Evolutionary conservation across 495 filamentous ascomycete species (phyloP), one percentile per base, ranked within the genome.

Genomic region (Tuber magnatum): DNA sequence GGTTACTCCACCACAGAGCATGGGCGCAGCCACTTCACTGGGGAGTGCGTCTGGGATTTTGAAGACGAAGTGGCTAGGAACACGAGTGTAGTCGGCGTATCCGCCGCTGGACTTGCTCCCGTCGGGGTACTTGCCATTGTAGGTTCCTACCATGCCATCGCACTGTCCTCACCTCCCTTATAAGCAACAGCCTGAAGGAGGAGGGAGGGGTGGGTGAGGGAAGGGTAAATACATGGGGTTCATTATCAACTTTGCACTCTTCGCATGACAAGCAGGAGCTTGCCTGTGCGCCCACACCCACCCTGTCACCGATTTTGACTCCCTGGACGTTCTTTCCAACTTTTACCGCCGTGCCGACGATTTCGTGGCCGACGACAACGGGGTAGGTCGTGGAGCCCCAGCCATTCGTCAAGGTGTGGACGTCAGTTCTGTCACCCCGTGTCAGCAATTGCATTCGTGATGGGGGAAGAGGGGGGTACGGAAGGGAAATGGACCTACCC

Each of bases 1-100:
- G 0, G 93, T 97, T 24, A 96, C 87, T 24, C 94, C 94, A 48
- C 88, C 94, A 81, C 94, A 97, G 4, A 97, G 83, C 89, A 97
- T 90, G 22, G 93, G 92, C n/a, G 94, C 93, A 0, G 92, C 93
- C 72, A 88, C 84, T 9, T 85, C 87, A 28, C 84, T 86, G 0
- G 85, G 77, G 28, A 92, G 76, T 0, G 78, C 79, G 28, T 91
- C 90, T 0, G 94, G 94, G 77, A 97, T 97, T 76, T 89, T 88
- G 84, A 95, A 84, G 12, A 90, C 92, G 80, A 94, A 97, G 80
- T 92, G 89, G 28, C 87, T 87, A 10, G 92, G 92, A 0, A 88
- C 87, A 69, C 94, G 90, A 83, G 89, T 87, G 76, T 91, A 91
- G 74, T 88, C 85, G 28, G 90, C 91, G 80, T 94, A 97, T 9